Evolutionary conservation across 495 filamentous ascomycete species (phyloP), one percentile per base, ranked within the genome.

Genomic region (Talaromyces trachyspermus): DNA sequence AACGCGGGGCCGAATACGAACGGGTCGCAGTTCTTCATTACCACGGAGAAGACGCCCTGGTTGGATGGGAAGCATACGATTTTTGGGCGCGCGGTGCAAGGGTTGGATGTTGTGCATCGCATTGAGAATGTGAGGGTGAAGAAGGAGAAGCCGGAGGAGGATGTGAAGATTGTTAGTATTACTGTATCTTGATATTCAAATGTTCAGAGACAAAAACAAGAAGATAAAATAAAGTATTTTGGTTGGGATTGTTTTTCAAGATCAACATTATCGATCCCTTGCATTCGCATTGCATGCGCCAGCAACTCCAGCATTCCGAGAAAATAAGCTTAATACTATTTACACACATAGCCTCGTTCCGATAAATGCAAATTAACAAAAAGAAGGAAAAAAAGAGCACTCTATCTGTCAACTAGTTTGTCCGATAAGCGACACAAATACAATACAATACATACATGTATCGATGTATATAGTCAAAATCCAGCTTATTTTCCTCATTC

Each of bases 91-190:
- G 88, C 87, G 0, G 80, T 90, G 39, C 83, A 88, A 60, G 92
- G 92, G 2, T 60, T 96, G 49, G 92, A 99, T 62, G 86, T 97
- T n/a, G 81, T 97, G 51, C 88, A 97, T 64, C 86, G 80, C 72
- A 99, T 99, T 57, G 94, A 97, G 70, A 95, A 95, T 64, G 75
- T 77, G 20, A 85, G 79, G 64, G 87, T 88, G n/a, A 81, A 84
- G 54, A 96, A 96, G 72, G 94, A 99, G 67, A 91, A 88, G 71
- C 92, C 94, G 12, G 86, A 91, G 64, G 89, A 95, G 53, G 91
- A 97, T 69, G 86, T 99, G 53, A 96, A 95, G 72, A 92, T 99
- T 60, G 78, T 99, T 23, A 96, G 85, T 62, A 92, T 99, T 43
- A 66, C 48, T 22, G 56, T 73, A 4, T 62, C 62, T 5, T 66